Conservation (phyloP, 2,329 filamentous ascomycete genomes). For the Aureobasidium sp. region DNA sequence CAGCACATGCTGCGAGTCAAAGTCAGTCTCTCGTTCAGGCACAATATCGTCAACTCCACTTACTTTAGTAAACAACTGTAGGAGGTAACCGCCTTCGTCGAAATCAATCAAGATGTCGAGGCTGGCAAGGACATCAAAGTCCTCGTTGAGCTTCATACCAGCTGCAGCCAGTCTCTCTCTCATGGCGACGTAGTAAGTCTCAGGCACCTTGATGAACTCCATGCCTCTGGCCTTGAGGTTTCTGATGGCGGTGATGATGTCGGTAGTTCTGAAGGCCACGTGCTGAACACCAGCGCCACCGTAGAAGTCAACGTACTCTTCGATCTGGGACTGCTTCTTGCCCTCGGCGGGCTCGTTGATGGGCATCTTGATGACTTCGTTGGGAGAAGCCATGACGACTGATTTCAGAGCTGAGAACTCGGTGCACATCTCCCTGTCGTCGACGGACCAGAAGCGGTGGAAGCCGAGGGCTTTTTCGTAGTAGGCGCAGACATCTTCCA, state of each 20-base stretch:
- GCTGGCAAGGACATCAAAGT: constrained; percentile 65
- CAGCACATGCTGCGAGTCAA: constrained; percentile 57
- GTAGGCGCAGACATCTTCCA: constrained; percentile 57
- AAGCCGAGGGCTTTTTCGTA: constrained; percentile 88
- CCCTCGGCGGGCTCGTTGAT: constrained; percentile 92
- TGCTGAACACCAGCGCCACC: constrained; percentile 86
- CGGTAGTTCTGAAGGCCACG: constrained; percentile 72
- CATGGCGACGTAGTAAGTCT: constrained; percentile 79
- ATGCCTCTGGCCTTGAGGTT: constrained; percentile 79
- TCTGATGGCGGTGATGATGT: constrained; percentile 71
- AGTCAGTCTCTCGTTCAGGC: background rate
- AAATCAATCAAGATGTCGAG: constrained; percentile 92
- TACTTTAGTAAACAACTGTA: constrained; percentile 48
- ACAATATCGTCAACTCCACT: constrained; percentile 24
- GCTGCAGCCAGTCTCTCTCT: constrained; percentile 58
- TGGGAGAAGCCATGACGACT: constrained; percentile 81
- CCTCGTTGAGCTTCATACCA: constrained; percentile 58
- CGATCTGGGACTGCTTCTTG: constrained; percentile 88
- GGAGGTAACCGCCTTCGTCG: constrained; percentile 79
- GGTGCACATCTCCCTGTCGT: constrained; percentile 86
- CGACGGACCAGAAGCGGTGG: constrained; percentile 96
- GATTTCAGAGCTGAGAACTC: constrained; percentile 83
- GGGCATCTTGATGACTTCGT: constrained; percentile 91
- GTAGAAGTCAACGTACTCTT: constrained; percentile 82
- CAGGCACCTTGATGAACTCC: constrained; percentile 83